Percentiles rank a stretch among this genome's conserved stretches.
Evolutionary conservation across 2,329 filamentous ascomycete species (phyloP).

Genomic region (Penicillium sp.): DNA sequence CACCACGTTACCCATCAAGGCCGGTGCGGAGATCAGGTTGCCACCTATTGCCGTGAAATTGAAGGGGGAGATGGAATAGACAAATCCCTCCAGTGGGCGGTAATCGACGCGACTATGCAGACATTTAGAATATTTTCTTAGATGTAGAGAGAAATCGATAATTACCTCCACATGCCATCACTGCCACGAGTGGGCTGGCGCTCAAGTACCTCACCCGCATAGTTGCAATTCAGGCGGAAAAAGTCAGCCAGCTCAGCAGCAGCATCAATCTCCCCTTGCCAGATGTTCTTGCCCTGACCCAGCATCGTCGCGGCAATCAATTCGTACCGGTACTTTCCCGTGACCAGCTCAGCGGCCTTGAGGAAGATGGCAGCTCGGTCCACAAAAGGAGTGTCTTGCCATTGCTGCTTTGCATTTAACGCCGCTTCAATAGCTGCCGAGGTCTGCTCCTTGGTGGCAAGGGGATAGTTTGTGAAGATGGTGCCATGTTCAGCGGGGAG

Average conservation of each 20-base stretch:
- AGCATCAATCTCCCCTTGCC: slow-evolving; percentile 93
- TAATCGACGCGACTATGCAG: slow-evolving; percentile 64
- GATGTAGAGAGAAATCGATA: neutral
- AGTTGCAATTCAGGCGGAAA: slow-evolving; percentile 59
- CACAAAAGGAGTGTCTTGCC: slow-evolving; percentile 78
- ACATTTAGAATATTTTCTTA: neutral
- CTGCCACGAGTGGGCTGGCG: slow-evolving; percentile 78
- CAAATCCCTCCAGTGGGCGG: slow-evolving; percentile 84
- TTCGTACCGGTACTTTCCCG: slow-evolving; percentile 87
- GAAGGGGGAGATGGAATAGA: slow-evolving; percentile 89
- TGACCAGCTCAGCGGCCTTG: slow-evolving; percentile 83
- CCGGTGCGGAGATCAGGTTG: slow-evolving; percentile 75
- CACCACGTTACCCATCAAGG: slow-evolving; percentile 88
- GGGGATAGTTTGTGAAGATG: slow-evolving; percentile 73
- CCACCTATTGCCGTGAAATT: slow-evolving; percentile 94
- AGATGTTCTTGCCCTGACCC: slow-evolving; percentile 93
- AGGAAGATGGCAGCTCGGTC: slow-evolving; percentile 88
- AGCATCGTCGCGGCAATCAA: slow-evolving; percentile 92
- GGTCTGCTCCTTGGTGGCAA: slow-evolving; percentile 69
- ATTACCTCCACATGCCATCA: slow-evolving; percentile 75
- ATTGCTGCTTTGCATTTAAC: slow-evolving; percentile 70
- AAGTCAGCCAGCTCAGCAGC: slow-evolving; percentile 89
- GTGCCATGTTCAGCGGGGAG: slow-evolving; percentile 37
- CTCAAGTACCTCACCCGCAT: slow-evolving; percentile 78
- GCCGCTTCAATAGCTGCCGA: slow-evolving; percentile 72